Base-by-base conservation (phyloP, 768 basidiomycete species). In the Tylopilus intermedius region DNA sequence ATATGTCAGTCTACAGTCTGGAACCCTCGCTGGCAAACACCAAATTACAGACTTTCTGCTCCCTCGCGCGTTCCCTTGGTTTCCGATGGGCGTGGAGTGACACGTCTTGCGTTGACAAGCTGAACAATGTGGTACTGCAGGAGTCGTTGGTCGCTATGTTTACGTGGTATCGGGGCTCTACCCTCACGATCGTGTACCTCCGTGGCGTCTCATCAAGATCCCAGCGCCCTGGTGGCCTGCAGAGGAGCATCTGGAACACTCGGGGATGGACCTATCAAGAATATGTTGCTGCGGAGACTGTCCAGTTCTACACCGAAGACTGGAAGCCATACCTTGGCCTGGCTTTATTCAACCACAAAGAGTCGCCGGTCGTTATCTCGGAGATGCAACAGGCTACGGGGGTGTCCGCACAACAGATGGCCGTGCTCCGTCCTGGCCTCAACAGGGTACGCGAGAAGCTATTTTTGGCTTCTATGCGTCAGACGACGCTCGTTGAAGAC, bases 131-230 rank as follows among this genome's bases (percentile, higher is more conserved):
- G 13, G 18, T 48, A 9, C 9, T 51, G 26, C 49, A 57, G 35
- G 35, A 37, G 14, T 37, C 35, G 14, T 37, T 55, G n/a, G 46
- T 50, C 1, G 45, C 53, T 3, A 55, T 57, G 56, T 57, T 57
- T 27, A 42, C 14, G 0, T 53, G 51, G 55, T 53, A 57, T 21
- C 35, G 45, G 3, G 41, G 22, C 21, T 53, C 35, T 4, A 2
- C 35, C 35, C 14, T 37, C 14, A 37, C 55, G 2, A 6, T 57
- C 5, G 29, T 51, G 8, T 35, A 45, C n/a, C 49, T 58, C n/a
- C 42, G 18, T 5, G 50, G 29, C 3, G 50, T 55, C 8, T 42
- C 8, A 8, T 55, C 49, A 5, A 6, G 24, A 5, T 39, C 29
- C 0, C 26, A 43, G 8, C 14, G 14, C 4, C 21, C 24, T 6